Evolutionary conservation across 1,139 yeast species (phyloP).

Genomic region (Kodamaea suecica): DNA sequence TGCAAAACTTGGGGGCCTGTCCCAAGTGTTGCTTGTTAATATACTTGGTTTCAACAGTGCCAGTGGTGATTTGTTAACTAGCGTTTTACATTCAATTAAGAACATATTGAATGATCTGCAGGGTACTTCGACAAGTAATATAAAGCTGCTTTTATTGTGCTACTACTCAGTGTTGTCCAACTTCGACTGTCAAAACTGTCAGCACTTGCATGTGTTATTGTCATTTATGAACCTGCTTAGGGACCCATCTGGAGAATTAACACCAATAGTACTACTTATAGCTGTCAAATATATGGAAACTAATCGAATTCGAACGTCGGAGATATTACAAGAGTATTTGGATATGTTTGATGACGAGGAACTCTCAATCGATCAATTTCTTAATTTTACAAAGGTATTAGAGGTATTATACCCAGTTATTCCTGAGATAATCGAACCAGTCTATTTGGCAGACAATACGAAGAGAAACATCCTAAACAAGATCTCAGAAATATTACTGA

Average conservation of each 20-base stretch:
- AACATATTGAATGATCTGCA: not conserved
- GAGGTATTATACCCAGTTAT: conserved; percentile 26
- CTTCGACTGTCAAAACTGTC: conserved; percentile 20
- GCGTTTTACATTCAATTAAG: conserved; percentile 13
- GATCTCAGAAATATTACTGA: conserved; percentile 8
- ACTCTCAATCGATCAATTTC: conserved; percentile 15
- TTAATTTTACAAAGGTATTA: conserved; percentile 22
- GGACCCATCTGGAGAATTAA: conserved; percentile 10
- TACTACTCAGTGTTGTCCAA: conserved; percentile 21
- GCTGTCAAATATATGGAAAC: conserved; percentile 24
- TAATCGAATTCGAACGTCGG: conserved; percentile 16
- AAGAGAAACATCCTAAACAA: conserved; percentile 18
- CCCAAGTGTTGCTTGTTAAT: conserved; percentile 17
- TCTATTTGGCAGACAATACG: conserved; percentile 21
- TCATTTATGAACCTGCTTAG: conserved; percentile 18
- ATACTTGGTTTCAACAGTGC: conserved; percentile 10
- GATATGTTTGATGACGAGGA: conserved; percentile 23
- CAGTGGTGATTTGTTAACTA: conserved; percentile 9
- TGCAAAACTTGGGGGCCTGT: conserved; percentile 17
- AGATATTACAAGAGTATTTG: conserved; percentile 23
- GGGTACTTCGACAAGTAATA: not conserved
- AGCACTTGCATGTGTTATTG: conserved; percentile 24
- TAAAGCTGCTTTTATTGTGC: not conserved
- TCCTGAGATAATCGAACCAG: conserved; percentile 22
- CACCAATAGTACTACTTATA: conserved; percentile 24